Evolutionary conservation across 768 basidiomycete species (phyloP).

Genomic region (Tricholomella constricta): DNA sequence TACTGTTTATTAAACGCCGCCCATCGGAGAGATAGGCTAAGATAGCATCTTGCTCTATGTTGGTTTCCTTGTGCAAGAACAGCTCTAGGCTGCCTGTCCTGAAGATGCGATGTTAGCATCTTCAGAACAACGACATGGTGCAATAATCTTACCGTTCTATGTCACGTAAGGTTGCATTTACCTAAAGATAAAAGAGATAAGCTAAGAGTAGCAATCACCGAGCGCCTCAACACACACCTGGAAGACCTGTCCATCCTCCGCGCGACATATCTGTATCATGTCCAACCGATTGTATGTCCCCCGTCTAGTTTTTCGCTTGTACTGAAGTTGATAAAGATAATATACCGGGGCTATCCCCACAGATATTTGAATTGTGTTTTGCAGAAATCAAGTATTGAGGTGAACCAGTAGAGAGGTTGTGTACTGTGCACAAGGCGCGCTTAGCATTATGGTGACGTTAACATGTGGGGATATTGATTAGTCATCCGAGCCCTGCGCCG

Average conservation of each 20-base stretch:
- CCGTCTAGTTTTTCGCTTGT: no score
- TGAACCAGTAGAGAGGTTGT: neutral
- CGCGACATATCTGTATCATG: constrained; percentile 68
- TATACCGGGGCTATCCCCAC: no score
- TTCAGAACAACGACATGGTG: neutral
- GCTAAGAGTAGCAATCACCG: neutral
- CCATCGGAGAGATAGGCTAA: constrained; percentile 84
- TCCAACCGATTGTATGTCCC: constrained; percentile 2
- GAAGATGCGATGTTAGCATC: constrained; percentile 8
- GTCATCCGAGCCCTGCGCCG: constrained; percentile 7
- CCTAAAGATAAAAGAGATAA: constrained; percentile 36
- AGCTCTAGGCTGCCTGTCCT: constrained; percentile 70
- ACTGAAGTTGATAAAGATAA: no score
- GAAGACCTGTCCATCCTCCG: constrained; percentile 63
- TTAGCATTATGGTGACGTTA: neutral
- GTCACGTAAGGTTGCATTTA: constrained; percentile 70
- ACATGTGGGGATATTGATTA: neutral
- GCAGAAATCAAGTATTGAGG: neutral
- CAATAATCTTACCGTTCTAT: constrained; percentile 63
- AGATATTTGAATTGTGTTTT: no score
- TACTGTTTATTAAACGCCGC: constrained; percentile 66
- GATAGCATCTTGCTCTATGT: constrained; percentile 66
- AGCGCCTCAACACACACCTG: constrained; percentile 39
- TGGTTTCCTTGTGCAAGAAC: constrained; percentile 72
- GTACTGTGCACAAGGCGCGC: neutral